Base-by-base conservation (phyloP, 2,329 filamentous ascomycete species). In the Xylariaceae sp. region DNA sequence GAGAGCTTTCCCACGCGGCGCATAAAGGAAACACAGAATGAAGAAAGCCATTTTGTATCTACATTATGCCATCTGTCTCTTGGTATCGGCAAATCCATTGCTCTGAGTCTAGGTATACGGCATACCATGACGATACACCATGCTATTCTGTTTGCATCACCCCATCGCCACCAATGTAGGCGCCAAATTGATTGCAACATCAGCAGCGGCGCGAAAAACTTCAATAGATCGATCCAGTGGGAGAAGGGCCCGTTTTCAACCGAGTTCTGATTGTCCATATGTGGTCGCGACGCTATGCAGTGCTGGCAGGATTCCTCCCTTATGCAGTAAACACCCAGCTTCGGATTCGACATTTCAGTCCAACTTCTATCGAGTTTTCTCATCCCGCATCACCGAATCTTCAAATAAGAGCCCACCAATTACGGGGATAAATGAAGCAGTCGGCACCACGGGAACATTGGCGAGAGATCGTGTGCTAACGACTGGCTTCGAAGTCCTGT, bases 301-400 rank as follows among this genome's bases (percentile, higher is more conserved):
- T 15, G 41, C 37, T 19, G 30, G 34, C 9, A 18, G 16, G 29
- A n/a, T 55, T 47, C 36, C 34, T 40, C 49, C 19, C 43, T 54
- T 29, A 46, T 49, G 30, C 19, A 53, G 42, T 52, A 53, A 51
- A 46, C 49, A 49, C 41, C 12, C 51, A 49, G 53, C 54, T 51
- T 52, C 52, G 53, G 54, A 51, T 60, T 53, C 18, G 41, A 59
- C 44, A 49, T 30, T 13, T 43, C 48, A 21, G 29, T 30, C 21
- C 19, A 18, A 45, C 22, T 13, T 29, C 22, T 13, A 29, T 19
- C 30, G 19, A 40, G 49, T 30, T 41, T 54, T 34, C 48, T 52
- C 40, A 42, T 54, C 53, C 51, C 53, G 56, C 56, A 54, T 61
- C 51, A 54, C 51, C 50, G 45, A 41, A 62, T 51, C 45, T 37